Base-by-base conservation (phyloP, 495 filamentous ascomycete genomes). In the Halenospora varia region DNA sequence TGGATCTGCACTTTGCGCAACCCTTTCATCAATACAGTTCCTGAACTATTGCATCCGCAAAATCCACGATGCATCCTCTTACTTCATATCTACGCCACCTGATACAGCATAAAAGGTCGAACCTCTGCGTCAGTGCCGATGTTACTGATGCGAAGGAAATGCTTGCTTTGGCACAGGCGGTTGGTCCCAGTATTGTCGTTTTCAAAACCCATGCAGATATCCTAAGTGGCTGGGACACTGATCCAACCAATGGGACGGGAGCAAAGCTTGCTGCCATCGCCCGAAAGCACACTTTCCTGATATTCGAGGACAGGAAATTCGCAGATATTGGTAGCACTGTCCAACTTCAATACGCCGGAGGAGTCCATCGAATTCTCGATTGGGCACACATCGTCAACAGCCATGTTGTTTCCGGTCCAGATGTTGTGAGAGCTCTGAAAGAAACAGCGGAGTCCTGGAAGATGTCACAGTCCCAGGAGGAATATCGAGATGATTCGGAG, bases 251-350 rank as follows among this genome's bases (percentile, higher is more conserved):
- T 1, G 84, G 83, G 62, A 80, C 78, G 0, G 82, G 81, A 25
- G 77, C 78, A 41, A 72, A 72, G 65, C 82, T 92, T 26, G 78
- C 78, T 8, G 70, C 76, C 4, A 77, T 92, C 25, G 79, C 87
- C 3, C 66, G 75, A 20, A 82, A 84, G 65, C 88, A 92, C 75
- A 86, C 86, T 71, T 90, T 91, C 74, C 82, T 92, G 58, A 88
- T 92, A 69, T 92, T 92, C 70, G 88, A 92, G 68, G 88, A 92
- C 73, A 83, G 88, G 68, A 91, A 92, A 68, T 92, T 90, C 73
- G 86, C 87, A 66, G 88, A 91, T 65, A 91, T 92, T 63, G 88
- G 88, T 64, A 85, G 83, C 69, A 92, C 88, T 2, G 88, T 91
- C 19, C 86, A 90, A 68, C 80, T 85, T 71, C 88, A 92, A 67